Evolutionary conservation across 352 stramenopile species (phyloP).

Genomic region (Phytophthora multivora): DNA sequence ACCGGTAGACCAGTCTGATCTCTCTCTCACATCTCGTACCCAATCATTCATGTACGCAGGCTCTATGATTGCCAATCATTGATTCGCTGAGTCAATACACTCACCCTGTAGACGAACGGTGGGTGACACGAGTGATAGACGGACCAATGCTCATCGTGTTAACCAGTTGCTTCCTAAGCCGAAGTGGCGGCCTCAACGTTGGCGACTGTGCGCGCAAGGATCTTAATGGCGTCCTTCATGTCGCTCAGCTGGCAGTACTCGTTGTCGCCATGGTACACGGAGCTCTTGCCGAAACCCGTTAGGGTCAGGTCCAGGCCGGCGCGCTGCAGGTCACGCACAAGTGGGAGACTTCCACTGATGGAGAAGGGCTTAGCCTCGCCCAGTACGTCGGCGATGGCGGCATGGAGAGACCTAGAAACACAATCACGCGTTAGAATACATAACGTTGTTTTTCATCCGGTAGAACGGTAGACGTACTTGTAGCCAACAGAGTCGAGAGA

Average conservation of each 20-base stretch:
- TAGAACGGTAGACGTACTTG: slow-evolving; percentile 31
- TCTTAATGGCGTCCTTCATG: slow-evolving; percentile 86
- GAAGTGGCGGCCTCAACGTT: slow-evolving; percentile 56
- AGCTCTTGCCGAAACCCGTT: slow-evolving; percentile 73
- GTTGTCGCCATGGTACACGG: slow-evolving; percentile 92
- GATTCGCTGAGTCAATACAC: too few relatives aligned
- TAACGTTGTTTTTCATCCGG: too few relatives aligned
- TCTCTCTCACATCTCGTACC: too few relatives aligned
- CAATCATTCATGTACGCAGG: too few relatives aligned
- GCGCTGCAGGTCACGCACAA: slow-evolving; percentile 76
- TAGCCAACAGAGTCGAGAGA: slow-evolving; percentile 88
- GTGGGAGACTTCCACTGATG: slow-evolving; percentile 82
- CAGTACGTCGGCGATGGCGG: slow-evolving; percentile 77
- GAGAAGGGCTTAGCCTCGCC: slow-evolving; percentile 85
- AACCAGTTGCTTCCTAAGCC: not conserved
- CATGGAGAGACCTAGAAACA: slow-evolving; percentile 54
- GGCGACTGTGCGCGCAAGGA: slow-evolving; percentile 80
- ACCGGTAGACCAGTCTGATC: too few relatives aligned
- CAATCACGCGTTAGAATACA: not conserved
- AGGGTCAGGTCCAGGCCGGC: slow-evolving; percentile 72
- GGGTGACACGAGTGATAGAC: too few relatives aligned
- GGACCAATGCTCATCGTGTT: too few relatives aligned
- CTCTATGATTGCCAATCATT: too few relatives aligned
- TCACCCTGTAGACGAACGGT: too few relatives aligned
- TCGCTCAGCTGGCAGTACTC: slow-evolving; percentile 88